phyloP scores from a whole-genome alignment of 164 flowering plant species.

The Tetracentron sinense region DNA sequence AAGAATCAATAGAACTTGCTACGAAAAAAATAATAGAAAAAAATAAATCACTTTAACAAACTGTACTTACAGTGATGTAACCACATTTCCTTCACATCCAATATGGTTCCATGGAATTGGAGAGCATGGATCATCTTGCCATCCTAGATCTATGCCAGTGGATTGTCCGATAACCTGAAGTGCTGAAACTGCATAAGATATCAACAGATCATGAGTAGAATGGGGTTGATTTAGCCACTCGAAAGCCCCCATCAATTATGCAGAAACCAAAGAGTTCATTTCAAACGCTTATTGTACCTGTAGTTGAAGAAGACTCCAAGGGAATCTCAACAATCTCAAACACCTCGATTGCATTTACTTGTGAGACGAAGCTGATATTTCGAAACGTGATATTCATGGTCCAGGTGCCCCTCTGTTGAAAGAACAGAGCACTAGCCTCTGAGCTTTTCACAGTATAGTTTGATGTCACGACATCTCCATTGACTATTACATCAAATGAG shows the following conservation, averaged over 20 bases:
- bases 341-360: conserved; percentile 72
- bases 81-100: conserved; percentile 64
- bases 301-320: conserved; percentile 62
- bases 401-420: conserved; percentile 32
- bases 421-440: conserved; percentile 39
- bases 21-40: background rate
- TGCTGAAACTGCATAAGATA: conserved; percentile 62
- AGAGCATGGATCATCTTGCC: conserved; percentile 91
- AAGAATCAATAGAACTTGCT: conserved; percentile 1
- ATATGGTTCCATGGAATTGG: conserved; percentile 73
- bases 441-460: conserved; percentile 47
- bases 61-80: conserved; percentile 61
- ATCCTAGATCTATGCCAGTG: conserved; percentile 64
- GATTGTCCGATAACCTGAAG: conserved; percentile 76
- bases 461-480: conserved; percentile 45
- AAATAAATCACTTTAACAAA: background rate
- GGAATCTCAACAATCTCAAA: conserved; percentile 70
- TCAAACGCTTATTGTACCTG: conserved; percentile 41
- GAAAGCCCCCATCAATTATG: too few relatives aligned
- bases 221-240: background rate
- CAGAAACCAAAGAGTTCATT: too few relatives aligned
- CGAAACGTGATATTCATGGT: conserved; percentile 56
- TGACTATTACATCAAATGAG: conserved; percentile 53
- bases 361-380: conserved; percentile 52
- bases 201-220: background rate